Conservation (phyloP, 768 basidiomycete species). For the Lactarius quietus region DNA sequence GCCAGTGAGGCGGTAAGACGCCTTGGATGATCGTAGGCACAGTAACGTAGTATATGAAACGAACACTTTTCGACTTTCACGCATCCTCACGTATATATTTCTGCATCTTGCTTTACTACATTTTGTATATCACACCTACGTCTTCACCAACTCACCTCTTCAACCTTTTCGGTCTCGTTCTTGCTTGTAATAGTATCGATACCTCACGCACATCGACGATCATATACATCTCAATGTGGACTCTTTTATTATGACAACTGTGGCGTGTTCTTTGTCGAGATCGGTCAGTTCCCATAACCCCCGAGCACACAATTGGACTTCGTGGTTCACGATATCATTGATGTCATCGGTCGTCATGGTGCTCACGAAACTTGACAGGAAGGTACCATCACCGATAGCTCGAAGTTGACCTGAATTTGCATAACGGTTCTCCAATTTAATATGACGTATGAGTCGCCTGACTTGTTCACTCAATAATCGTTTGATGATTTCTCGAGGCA, state of each 20-base stretch:
- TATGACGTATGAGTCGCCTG: not conserved
- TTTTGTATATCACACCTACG: not conserved
- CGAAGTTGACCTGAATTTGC: not conserved
- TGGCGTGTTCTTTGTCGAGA: not conserved
- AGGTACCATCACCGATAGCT: not conserved
- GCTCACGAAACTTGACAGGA: not conserved
- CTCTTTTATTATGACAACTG: not conserved
- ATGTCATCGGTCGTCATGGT: not conserved
- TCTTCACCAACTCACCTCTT: not conserved
- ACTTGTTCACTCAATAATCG: too few species aligned
- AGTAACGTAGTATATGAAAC: not conserved
- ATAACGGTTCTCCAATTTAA: not conserved
- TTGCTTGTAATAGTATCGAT: not conserved
- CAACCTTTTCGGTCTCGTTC: not conserved
- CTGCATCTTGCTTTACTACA: not conserved
- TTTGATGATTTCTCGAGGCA: too few species aligned
- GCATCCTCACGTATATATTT: not conserved
- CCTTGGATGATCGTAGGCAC: not conserved
- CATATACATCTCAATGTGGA: not conserved
- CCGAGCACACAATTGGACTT: not conserved
- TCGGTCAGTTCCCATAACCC: not conserved
- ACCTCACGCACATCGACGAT: not conserved
- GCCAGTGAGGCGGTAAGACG: not conserved
- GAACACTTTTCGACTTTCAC: not conserved
- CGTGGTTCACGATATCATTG: not conserved